Base-by-base conservation (phyloP, 139 green algal species). In the Protoeuglena noctilucae region DNA sequence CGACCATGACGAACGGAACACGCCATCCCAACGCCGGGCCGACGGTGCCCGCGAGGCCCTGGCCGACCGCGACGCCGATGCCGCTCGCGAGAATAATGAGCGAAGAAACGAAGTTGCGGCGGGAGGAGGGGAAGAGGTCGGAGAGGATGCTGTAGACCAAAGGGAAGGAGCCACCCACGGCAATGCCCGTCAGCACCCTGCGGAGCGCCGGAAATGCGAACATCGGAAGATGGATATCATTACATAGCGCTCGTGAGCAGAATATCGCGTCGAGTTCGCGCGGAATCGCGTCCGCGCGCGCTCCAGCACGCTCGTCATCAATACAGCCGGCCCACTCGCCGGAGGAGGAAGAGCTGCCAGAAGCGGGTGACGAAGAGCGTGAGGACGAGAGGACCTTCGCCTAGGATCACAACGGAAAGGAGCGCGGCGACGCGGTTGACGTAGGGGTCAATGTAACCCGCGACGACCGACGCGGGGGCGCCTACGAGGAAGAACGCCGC, bases 401-500 rank as follows among this genome's bases (percentile, higher is more conserved):
- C n/a, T n/a, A n/a, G n/a, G n/a, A n/a, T n/a, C n/a, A n/a, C n/a
- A n/a, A n/a, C n/a, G n/a, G n/a, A n/a, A n/a, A n/a, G n/a, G n/a
- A n/a, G n/a, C n/a, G n/a, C n/a, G n/a, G n/a, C n/a, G n/a, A n/a
- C n/a, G n/a, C n/a, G n/a, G n/a, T n/a, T n/a, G n/a, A n/a, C n/a
- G n/a, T n/a, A n/a, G n/a, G n/a, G n/a, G n/a, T n/a, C n/a, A n/a
- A n/a, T n/a, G n/a, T n/a, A n/a, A n/a, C n/a, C n/a, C n/a, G n/a
- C n/a, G 40, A 62, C n/a, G 2, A 62, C 14, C 12, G 14, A 59
- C 45, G 56, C 45, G 3, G 56, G 56, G 22, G 30, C 16, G 16
- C 56, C 56, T 3, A 62, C 9, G 5, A 63, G 14, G 28, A 63
- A 63, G 46, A 63, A 63, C 28, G 56, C 56, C 16, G 53, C 40